These are phyloP conservation scores for Phylloporus arenicola DNA, from an alignment of 768 basidiomycete genomes.

Conservation along the genomic window DNA sequence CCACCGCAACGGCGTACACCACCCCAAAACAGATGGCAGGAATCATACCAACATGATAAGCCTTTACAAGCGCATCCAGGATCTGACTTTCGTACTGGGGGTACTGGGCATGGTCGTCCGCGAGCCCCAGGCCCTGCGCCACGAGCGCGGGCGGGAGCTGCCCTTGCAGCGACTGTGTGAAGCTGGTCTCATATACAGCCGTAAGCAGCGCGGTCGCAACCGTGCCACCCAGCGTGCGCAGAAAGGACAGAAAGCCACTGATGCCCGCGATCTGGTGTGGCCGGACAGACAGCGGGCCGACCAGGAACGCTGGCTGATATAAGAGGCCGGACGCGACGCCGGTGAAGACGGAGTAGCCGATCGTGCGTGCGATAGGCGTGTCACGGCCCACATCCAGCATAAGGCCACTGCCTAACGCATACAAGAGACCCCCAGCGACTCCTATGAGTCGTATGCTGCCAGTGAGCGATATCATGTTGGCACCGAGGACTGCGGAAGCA, in stretches of 20 bases:
- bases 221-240: constrained; percentile 31
- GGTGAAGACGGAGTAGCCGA: constrained; percentile 30
- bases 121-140: constrained; percentile 27
- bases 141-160: constrained; percentile 26
- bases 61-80: constrained; percentile 28
- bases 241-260: constrained; percentile 33
- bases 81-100: constrained; percentile 33
- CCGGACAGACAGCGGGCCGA: constrained; percentile 33
- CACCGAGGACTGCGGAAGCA: constrained; percentile 31
- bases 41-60: constrained; percentile 31
- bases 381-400: constrained; percentile 30
- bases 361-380: constrained; percentile 24
- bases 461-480: constrained; percentile 30
- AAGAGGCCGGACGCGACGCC: constrained; percentile 30
- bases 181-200: constrained; percentile 30
- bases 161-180: constrained; percentile 27
- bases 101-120: constrained; percentile 26
- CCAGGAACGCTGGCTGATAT: constrained; percentile 32
- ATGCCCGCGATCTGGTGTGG: constrained; percentile 32
- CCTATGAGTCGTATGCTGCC: constrained; percentile 31
- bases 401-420: constrained; percentile 29
- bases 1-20: constrained; percentile 28
- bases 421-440: constrained; percentile 25
- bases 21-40: constrained; percentile 32
- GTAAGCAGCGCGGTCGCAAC: constrained; percentile 34